Conservation (phyloP, 2,329 filamentous ascomycete species). For the Colletotrichum tanaceti region DNA sequence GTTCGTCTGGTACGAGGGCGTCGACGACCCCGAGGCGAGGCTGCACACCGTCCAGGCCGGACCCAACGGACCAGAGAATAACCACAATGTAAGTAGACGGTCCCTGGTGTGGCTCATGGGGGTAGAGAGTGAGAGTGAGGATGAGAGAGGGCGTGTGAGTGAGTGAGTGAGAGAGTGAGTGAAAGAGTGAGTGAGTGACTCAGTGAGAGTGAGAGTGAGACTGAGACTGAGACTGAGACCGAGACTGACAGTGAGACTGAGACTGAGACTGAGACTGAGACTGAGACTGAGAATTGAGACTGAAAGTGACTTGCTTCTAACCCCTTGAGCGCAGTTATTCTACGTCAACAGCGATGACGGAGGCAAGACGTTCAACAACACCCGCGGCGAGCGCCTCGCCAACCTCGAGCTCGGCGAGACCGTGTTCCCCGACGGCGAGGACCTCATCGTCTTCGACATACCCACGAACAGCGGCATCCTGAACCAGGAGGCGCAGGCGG, state of each 20-base stretch:
- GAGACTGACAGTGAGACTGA: no score
- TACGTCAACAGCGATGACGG: constrained; percentile 36
- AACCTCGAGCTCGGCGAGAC: constrained; percentile 35
- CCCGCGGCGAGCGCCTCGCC: constrained; percentile 24
- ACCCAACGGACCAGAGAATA: constrained; percentile 38
- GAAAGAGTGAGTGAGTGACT: no score
- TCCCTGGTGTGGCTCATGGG: no score
- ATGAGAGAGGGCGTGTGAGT: no score
- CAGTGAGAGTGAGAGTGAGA: no score
- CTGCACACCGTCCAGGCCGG: constrained; percentile 35
- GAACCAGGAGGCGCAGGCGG: constrained; percentile 38
- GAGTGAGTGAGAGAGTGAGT: no score
- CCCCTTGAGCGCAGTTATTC: constrained; percentile 4
- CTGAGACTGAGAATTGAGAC: no score
- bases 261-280: no score
- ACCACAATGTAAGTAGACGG: constrained; percentile 9
- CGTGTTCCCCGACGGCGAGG: constrained; percentile 32
- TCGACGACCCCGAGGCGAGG: constrained; percentile 30
- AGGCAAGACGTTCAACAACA: constrained; percentile 21
- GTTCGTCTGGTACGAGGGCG: constrained; percentile 38
- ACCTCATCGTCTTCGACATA: constrained; percentile 36
- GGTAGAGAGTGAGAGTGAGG: no score
- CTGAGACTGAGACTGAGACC: no score
- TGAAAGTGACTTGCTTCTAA: not conserved
- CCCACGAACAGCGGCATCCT: constrained; percentile 34